These are phyloP conservation scores for Diutina catenulata DNA, from an alignment of 1,139 yeast genomes.

Conservation along the genomic window DNA sequence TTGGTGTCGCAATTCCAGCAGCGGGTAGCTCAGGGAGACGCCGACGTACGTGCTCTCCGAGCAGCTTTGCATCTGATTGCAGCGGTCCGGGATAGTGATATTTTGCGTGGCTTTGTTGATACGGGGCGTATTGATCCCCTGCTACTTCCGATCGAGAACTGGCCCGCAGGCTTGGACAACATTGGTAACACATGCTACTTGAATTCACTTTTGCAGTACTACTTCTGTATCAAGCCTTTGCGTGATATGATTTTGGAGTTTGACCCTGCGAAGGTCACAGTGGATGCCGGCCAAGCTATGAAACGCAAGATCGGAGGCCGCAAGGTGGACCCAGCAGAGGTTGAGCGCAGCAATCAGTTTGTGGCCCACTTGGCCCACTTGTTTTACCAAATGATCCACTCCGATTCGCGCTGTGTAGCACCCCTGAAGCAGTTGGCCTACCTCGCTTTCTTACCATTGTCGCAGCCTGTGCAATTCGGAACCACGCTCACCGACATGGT, in stretches of 20 bases:
- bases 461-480: slow-evolving; percentile 51
- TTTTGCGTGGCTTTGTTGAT: not conserved
- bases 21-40: slow-evolving; percentile 13
- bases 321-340: slow-evolving; percentile 58
- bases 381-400: slow-evolving; percentile 57
- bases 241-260: slow-evolving; percentile 55
- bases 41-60: slow-evolving; percentile 38
- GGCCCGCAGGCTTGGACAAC: slow-evolving; percentile 89
- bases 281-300: slow-evolving; percentile 10
- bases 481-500: slow-evolving; percentile 7
- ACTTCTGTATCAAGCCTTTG: slow-evolving; percentile 75
- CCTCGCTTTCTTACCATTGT: slow-evolving; percentile 71
- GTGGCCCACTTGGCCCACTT: slow-evolving; percentile 58
- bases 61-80: slow-evolving; percentile 40
- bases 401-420: slow-evolving; percentile 52
- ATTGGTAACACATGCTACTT: slow-evolving; percentile 94
- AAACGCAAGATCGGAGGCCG: slow-evolving; percentile 78
- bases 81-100: slow-evolving; percentile 10
- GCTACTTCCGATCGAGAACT: slow-evolving; percentile 49
- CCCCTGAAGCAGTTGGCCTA: slow-evolving; percentile 83
- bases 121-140: slow-evolving; percentile 7
- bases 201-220: slow-evolving; percentile 81
- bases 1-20: slow-evolving; percentile 44
- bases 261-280: slow-evolving; percentile 12
- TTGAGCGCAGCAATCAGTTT: slow-evolving; percentile 73